phyloP scores from a whole-genome alignment of 768 basidiomycete genomes.

The Candolleomyces eurysporus region DNA sequence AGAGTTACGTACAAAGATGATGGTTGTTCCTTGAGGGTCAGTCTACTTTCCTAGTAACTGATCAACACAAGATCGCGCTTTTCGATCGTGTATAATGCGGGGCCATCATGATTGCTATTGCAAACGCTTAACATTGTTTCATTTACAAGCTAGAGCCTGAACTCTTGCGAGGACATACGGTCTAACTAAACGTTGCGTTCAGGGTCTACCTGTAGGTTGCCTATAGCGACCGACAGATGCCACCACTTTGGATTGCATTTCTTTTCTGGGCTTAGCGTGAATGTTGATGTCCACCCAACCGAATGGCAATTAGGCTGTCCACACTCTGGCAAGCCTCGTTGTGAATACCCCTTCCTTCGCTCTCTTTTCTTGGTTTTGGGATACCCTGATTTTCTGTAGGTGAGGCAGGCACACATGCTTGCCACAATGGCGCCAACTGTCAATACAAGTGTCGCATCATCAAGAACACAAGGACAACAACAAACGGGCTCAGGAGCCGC shows the following conservation, averaged over 20 bases:
- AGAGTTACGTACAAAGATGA: too few relatives aligned
- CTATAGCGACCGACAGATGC: not conserved
- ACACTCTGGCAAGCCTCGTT: not conserved
- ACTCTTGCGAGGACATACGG: not conserved
- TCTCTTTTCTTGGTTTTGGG: not conserved
- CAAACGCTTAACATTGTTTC: not conserved
- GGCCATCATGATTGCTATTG: not conserved
- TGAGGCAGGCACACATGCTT: not conserved
- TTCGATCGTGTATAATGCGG: too few relatives aligned
- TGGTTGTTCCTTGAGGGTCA: too few relatives aligned
- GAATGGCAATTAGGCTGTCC: not conserved
- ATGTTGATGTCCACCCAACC: not conserved
- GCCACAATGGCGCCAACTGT: slow-evolving; percentile 20
- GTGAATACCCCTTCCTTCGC: not conserved
- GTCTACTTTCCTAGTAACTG: too few relatives aligned
- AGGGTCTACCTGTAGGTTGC: too few relatives aligned
- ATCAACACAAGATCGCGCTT: too few relatives aligned
- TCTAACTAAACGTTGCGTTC: not conserved
- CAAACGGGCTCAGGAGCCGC: slow-evolving; percentile 14
- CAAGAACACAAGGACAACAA: slow-evolving; percentile 8
- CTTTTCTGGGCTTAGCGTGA: slow-evolving; percentile 13
- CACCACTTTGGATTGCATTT: not conserved
- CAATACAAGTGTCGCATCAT: slow-evolving; percentile 16
- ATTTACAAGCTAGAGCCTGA: not conserved
- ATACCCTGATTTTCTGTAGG: not conserved